phyloP scores from a whole-genome alignment of 805 yeast species.

The Zygosaccharomyces rouxii region DNA sequence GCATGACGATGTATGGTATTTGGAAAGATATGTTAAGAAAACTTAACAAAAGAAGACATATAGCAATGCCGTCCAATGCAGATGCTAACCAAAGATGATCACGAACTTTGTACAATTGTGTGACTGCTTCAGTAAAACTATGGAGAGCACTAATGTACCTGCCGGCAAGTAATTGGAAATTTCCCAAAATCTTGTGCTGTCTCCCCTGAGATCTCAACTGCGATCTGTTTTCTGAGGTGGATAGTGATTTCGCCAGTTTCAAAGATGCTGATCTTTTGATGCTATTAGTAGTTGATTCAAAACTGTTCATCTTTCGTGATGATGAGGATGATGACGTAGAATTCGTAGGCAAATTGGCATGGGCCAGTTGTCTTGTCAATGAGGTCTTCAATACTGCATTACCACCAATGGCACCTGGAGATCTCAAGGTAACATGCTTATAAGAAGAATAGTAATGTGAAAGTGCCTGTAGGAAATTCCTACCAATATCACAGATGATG shows the following conservation, averaged over 20 bases:
- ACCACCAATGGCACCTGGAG: constrained; percentile 66
- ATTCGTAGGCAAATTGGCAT: constrained; percentile 3
- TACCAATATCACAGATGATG: constrained; percentile 65
- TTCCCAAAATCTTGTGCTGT: constrained; percentile 68
- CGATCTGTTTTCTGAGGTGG: constrained; percentile 34
- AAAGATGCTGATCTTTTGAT: constrained; percentile 33
- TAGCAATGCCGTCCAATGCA: constrained; percentile 75
- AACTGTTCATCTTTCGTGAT: constrained; percentile 21
- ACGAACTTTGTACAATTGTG: constrained; percentile 51
- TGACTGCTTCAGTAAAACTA: constrained; percentile 70
- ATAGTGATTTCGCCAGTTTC: constrained; percentile 33
- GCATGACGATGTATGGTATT: constrained; percentile 32
- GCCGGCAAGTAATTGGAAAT: constrained; percentile 77
- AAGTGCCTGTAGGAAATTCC: constrained; percentile 57
- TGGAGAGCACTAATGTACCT: constrained; percentile 64
- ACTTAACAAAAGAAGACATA: constrained; percentile 57
- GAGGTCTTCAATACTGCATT: constrained; percentile 40
- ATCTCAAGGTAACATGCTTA: constrained; percentile 72
- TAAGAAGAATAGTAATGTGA: constrained; percentile 69
- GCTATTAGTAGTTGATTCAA: constrained; percentile 36
- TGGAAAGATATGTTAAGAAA: constrained; percentile 40
- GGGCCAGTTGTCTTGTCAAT: constrained; percentile 27
- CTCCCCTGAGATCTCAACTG: constrained; percentile 61
- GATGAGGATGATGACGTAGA: constrained; percentile 9
- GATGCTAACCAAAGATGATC: constrained; percentile 89